Evolutionary conservation across 2,329 filamentous ascomycete species (phyloP).

Genomic region (Colletotrichum sp.): DNA sequence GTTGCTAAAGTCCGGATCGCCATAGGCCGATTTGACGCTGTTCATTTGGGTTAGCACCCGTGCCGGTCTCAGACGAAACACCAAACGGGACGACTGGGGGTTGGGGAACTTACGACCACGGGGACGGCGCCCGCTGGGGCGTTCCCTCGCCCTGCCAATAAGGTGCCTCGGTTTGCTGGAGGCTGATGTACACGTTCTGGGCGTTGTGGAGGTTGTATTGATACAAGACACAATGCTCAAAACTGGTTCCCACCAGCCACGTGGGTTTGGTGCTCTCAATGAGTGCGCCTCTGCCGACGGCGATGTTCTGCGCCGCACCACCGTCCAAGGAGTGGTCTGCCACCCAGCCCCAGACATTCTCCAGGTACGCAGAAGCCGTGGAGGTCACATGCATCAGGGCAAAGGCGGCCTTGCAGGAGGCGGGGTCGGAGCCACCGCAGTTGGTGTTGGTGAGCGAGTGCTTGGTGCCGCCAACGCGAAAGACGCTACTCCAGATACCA

Average conservation of each 20-base stretch:
- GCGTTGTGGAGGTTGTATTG: slow-evolving; percentile 55
- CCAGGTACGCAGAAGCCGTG: slow-evolving; percentile 54
- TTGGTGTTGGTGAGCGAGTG: slow-evolving; percentile 40
- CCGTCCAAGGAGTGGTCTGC: slow-evolving; percentile 57
- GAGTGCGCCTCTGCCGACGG: slow-evolving; percentile 51
- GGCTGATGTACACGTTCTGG: slow-evolving; percentile 45
- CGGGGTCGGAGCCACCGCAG: slow-evolving; percentile 37
- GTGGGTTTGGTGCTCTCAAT: slow-evolving; percentile 52
- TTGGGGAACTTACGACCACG: slow-evolving; percentile 34
- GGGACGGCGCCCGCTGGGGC: slow-evolving; percentile 38
- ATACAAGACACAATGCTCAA: slow-evolving; percentile 58
- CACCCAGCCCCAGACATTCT: slow-evolving; percentile 57
- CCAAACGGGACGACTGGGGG: slow-evolving; percentile 23
- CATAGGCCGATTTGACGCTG: slow-evolving; percentile 23
- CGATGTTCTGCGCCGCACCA: slow-evolving; percentile 42
- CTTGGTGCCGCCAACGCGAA: slow-evolving; percentile 51
- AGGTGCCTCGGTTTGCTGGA: slow-evolving; percentile 52
- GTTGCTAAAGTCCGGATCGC: slow-evolving; percentile 26
- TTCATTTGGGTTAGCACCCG: slow-evolving; percentile 19
- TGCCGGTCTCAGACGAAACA: slow-evolving; percentile 32
- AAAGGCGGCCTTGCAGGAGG: slow-evolving; percentile 51
- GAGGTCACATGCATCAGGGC: slow-evolving; percentile 53
- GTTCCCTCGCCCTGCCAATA: slow-evolving; percentile 43
- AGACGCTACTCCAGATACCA: slow-evolving; percentile 52
- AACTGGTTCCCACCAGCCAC: slow-evolving; percentile 58